phyloP scores from a whole-genome alignment of 805 yeast genomes.

The Yarrowia porcina region DNA sequence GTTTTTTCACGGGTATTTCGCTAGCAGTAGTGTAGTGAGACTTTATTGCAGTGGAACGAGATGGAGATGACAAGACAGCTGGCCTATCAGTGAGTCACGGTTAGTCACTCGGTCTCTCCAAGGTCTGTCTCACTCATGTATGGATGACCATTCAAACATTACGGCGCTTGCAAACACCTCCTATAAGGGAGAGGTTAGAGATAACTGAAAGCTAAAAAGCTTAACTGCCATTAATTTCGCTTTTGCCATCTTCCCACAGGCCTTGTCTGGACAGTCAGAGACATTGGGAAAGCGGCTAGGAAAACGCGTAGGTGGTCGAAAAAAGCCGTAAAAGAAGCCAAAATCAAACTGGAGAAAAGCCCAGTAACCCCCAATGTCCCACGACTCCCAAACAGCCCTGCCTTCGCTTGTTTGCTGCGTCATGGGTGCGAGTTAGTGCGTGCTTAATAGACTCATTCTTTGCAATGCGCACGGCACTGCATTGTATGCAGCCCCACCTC shows the following conservation, averaged over 20 bases:
- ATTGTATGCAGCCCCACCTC: slow-evolving; percentile 23
- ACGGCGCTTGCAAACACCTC: slow-evolving; percentile 1
- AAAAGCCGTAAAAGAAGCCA: background rate
- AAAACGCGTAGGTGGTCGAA: background rate
- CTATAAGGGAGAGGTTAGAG: slow-evolving; percentile 14
- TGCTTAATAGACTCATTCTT: slow-evolving; percentile 21
- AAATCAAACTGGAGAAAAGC: background rate
- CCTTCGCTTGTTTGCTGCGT: slow-evolving; percentile 7
- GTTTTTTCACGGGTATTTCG: background rate
- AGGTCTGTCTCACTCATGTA: background rate
- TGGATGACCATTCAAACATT: background rate
- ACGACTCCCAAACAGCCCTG: background rate
- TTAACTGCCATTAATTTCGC: slow-evolving; percentile 8
- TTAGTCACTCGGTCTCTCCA: background rate
- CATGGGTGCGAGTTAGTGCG: background rate
- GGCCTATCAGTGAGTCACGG: background rate
- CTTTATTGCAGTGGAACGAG: background rate
- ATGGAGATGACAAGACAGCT: too few relatives aligned
- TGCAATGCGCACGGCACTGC: slow-evolving; percentile 21
- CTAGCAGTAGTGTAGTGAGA: background rate
- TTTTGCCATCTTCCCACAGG: background rate
- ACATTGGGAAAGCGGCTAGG: too few relatives aligned
- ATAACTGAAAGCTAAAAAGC: slow-evolving; percentile 15
- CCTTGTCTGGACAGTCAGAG: background rate
- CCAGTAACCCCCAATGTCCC: background rate